Evolutionary conservation across 2,329 filamentous ascomycete genomes (phyloP), one percentile per base, ranked within the genome.

Genomic region (Paracoccidioides lutzii): DNA sequence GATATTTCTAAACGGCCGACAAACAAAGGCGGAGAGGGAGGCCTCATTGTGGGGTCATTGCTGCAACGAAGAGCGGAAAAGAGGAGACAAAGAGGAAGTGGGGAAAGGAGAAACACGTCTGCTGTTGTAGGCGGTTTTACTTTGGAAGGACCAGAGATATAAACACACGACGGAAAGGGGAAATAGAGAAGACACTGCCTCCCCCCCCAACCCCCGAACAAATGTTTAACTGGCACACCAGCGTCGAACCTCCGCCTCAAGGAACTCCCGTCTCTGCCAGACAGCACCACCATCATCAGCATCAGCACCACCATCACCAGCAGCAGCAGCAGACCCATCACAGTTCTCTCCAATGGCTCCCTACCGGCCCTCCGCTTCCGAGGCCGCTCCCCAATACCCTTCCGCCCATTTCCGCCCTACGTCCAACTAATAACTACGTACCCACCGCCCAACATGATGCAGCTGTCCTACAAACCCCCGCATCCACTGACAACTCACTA

Each of bases 261-360:
- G 62, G 61, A 57, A 59, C 57, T 43, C 51, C 56, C 10, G 35
- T 44, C 33, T 53, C 56, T 33, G 45, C 38, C 52, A 66, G 67
- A 67, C 15, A 67, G 69, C 53, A 57, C n/a, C 55, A 57, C 28
- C 54, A 56, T 10, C 40, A 53, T 12, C 55, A 52, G 9, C 54
- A 52, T 33, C 55, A 53, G 9, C 55, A 52, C 15, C 46, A 45
- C 10, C 57, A 55, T 28, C 59, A 58, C 12, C 55, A 55, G 9
- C 58, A 55, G 10, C 55, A 59, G 52, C 45, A 59, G 55, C 54
- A 54, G 61, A 33, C 57, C 58, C 44, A 64, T 45, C 46, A 33
- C 30, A n/a, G 55, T 62, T 32, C 62, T n/a, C 49, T 49, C 22
- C 53, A 52, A 52, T 52, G 33, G 41, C 40, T 54, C 37, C 40